Base-by-base conservation (phyloP, 805 yeast genomes). In the Naumovozyma dairenensis region DNA sequence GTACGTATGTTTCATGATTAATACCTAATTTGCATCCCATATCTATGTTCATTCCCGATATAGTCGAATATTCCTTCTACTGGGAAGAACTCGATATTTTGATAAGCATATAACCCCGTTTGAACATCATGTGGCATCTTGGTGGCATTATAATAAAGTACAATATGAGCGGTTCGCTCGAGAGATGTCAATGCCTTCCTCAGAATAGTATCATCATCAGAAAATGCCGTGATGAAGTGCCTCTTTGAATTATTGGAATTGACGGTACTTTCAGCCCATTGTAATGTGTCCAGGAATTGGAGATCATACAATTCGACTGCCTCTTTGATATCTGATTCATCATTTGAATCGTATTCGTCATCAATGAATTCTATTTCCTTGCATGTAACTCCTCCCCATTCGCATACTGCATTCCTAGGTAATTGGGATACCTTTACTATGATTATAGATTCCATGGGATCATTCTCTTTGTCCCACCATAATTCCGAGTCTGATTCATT, bases 361-460 rank as follows among this genome's bases (percentile, higher is more conserved):
- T 65, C 62, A 45, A 63, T 45, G 3, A 48, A 30, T 2, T 37
- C 41, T 3, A 46, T 42, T 18, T 60, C 59, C 36, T 68, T 66
- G 39, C 65, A 72, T 4, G 74, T 55, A 3, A 71, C 39, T 1
- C 89, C 93, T 24, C 78, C 72, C 89, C 93, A 81, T 59, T 84
- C 94, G 21, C 80, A 69, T 15, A 53, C 51, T 0, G 87, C 85
- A 25, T 63, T 61, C 33, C 68, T 70, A 5, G 94, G 94, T 32
- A 84, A 59, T 21, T 58, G 66, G 0, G 62, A 53, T 1, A 80
- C 79, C 44, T 68, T 63, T 0, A 72, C 79, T 9, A 80, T 62
- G 9, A 76, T 50, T 24, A 80, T 49, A 8, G 48, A 45, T 28
- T 55, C 45, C 3, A 18, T 9, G 4, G 50, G 49, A 33, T 55